phyloP scores from a whole-genome alignment of 495 filamentous ascomycete genomes.

The Penicillium longicatenatum region DNA sequence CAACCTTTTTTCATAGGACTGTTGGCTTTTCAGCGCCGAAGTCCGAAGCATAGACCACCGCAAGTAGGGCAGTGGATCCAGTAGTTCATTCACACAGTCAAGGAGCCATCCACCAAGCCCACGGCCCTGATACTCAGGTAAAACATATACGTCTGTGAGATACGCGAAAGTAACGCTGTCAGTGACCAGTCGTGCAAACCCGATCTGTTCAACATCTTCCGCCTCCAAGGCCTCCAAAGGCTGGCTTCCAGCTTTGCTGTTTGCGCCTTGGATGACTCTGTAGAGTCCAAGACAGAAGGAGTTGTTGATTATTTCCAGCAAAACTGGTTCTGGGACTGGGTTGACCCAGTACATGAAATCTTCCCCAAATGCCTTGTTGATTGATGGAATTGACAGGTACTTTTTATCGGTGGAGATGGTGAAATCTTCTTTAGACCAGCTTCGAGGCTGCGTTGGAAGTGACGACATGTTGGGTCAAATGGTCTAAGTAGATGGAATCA shows the following conservation, averaged over 20 bases:
- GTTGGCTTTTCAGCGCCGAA: conserved; percentile 27
- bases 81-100: conserved; percentile 54
- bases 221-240: too few species aligned
- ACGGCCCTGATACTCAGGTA: conserved; percentile 54
- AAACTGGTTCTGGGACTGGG: conserved; percentile 37
- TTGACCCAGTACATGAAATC: conserved; percentile 60
- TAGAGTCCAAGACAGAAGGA: conserved; percentile 61
- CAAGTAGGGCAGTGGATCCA: conserved; percentile 56
- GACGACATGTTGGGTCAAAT: too few species aligned
- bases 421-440: too few species aligned
- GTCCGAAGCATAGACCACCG: conserved; percentile 56
- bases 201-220: conserved; percentile 58
- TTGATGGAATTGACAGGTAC: conserved; percentile 50
- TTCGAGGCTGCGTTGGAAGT: too few species aligned
- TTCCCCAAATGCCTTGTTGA: conserved; percentile 52
- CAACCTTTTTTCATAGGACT: conserved; percentile 51
- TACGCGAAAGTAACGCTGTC: conserved; percentile 70
- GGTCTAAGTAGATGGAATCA: too few species aligned
- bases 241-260: too few species aligned
- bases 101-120: conserved; percentile 67
- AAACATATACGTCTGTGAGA: conserved; percentile 72
- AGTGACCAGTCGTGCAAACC: conserved; percentile 65
- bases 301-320: conserved; percentile 51
- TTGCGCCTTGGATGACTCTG: conserved; percentile 12
- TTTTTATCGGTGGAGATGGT: conserved; percentile 53